A percentile compares a stretch with the other conserved stretches of the same genome.
phyloP scores from a whole-genome alignment of 345 rosid species.

The Mangifera indica region DNA sequence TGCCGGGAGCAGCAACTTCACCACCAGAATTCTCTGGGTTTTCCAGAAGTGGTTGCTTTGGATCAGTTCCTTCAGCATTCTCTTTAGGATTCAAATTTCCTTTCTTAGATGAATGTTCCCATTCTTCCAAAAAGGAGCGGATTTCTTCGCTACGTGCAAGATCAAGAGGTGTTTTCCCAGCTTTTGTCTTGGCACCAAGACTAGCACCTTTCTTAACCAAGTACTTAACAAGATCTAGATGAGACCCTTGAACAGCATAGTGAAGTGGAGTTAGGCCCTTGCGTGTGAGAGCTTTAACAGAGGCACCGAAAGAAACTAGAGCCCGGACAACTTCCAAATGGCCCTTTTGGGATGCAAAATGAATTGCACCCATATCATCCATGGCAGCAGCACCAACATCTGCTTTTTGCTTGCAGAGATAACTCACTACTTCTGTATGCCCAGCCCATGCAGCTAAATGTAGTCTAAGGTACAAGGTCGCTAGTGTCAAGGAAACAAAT shows the following conservation, averaged over 20 bases:
- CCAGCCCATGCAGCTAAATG: constrained; percentile 99
- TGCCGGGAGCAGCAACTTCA: constrained; percentile 25
- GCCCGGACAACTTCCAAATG: constrained; percentile 71
- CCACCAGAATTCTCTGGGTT: constrained; percentile 24
- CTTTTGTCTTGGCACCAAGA: constrained; percentile 63
- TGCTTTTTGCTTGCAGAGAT: constrained; percentile 87
- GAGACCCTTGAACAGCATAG: constrained; percentile 87
- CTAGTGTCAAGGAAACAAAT: constrained; percentile 43
- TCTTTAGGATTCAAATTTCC: constrained; percentile 25
- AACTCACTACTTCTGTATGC: constrained; percentile 62
- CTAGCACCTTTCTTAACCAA: constrained; percentile 71
- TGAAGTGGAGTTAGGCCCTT: constrained; percentile 93
- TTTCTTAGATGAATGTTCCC: constrained; percentile 46
- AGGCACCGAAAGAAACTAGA: constrained; percentile 60
- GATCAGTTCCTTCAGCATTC: constrained; percentile 37
- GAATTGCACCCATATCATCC: constrained; percentile 97
- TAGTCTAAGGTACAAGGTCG: constrained; percentile 44
- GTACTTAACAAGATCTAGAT: constrained; percentile 71
- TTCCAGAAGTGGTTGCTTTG: constrained; percentile 27
- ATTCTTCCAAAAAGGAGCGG: constrained; percentile 48
- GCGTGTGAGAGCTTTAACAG: constrained; percentile 64
- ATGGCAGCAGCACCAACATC: constrained; percentile 96
- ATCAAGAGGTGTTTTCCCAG: constrained; percentile 79
- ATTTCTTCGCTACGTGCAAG: constrained; percentile 61
- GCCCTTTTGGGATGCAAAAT: constrained; percentile 95